These are phyloP conservation scores for Trametes gibbosa DNA, from an alignment of 768 basidiomycete species.

Conservation along the genomic window DNA sequence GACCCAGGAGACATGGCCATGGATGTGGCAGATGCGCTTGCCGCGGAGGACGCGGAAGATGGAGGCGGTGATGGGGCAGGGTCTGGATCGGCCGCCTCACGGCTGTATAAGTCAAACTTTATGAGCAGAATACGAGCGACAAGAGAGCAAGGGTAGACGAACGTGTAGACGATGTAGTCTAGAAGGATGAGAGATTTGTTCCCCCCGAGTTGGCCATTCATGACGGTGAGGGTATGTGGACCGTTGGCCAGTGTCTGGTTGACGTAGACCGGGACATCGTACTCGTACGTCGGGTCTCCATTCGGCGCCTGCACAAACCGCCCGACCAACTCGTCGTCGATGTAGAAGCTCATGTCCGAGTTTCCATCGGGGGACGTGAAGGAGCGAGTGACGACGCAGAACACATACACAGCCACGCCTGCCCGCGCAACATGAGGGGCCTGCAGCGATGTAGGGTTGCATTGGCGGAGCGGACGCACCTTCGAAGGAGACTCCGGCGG, in stretches of 20 bases:
- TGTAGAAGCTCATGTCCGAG: slow-evolving; percentile 37
- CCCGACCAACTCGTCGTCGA: slow-evolving; percentile 35
- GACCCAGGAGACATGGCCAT: not conserved
- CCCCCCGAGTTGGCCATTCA: slow-evolving; percentile 33
- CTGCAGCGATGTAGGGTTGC: not conserved
- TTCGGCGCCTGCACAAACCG: slow-evolving; percentile 25
- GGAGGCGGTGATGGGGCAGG: not conserved
- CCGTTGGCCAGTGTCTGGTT: slow-evolving; percentile 27
- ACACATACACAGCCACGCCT: slow-evolving; percentile 48
- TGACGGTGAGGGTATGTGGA: slow-evolving; percentile 33
- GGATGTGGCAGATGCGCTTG: not conserved
- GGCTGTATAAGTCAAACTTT: not conserved
- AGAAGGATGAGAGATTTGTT: slow-evolving; percentile 33
- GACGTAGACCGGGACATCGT: slow-evolving; percentile 36
- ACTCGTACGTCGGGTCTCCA: slow-evolving; percentile 27
- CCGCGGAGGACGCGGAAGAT: not conserved
- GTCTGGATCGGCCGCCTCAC: not conserved
- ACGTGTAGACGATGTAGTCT: slow-evolving; percentile 42
- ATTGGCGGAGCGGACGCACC: slow-evolving; percentile 27
- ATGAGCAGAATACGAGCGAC: not conserved
- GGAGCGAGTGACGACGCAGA: slow-evolving; percentile 34
- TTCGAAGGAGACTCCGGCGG: slow-evolving; percentile 34
- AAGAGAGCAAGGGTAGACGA: not conserved
- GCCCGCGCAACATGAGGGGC: not conserved
- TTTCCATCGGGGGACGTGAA: slow-evolving; percentile 25